Evolutionary conservation across 148 eudicot genomes (phyloP).

Genomic region (Cornus controversa): DNA sequence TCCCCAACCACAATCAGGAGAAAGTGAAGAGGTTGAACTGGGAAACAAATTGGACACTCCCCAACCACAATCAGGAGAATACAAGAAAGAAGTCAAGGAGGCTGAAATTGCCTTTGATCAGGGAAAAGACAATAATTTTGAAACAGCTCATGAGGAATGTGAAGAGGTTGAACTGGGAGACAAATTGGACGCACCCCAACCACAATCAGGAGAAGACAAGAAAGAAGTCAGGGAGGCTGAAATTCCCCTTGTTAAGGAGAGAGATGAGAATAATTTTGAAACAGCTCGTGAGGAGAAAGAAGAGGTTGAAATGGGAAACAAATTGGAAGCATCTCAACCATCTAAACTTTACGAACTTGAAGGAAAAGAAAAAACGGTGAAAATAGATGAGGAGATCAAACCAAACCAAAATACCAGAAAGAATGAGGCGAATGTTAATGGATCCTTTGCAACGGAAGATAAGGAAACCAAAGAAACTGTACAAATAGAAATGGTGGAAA

Average conservation of each 20-base stretch:
- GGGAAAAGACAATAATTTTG: conserved; percentile 22
- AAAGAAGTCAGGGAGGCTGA: conserved; percentile 30
- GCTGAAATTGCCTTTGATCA: too few species aligned
- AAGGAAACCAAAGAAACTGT: conserved; percentile 23
- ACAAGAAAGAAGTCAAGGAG: too few species aligned
- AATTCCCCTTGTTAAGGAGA: conserved; percentile 22
- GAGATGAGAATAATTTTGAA: conserved; percentile 30
- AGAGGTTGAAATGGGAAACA: conserved; percentile 43
- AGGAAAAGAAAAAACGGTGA: conserved; percentile 28
- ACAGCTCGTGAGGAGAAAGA: conserved; percentile 42
- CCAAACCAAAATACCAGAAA: conserved; percentile 14
- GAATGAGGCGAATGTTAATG: conserved; percentile 22
- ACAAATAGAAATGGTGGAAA: conserved; percentile 27
- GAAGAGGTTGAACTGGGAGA: conserved; percentile 45
- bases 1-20: too few species aligned
- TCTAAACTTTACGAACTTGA: conserved; percentile 21
- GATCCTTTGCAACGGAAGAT: conserved; percentile 25
- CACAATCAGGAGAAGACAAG: conserved; percentile 24
- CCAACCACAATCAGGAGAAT: too few species aligned
- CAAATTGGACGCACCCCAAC: conserved; percentile 25
- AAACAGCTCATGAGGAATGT: conserved; percentile 40
- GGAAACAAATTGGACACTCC: too few species aligned
- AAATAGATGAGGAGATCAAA: conserved; percentile 33
- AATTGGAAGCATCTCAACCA: conserved; percentile 25
- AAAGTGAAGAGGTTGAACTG: conserved; percentile 33